Evolutionary conservation across 805 yeast genomes (phyloP).

Genomic region (Metschnikowia corniflorae): DNA sequence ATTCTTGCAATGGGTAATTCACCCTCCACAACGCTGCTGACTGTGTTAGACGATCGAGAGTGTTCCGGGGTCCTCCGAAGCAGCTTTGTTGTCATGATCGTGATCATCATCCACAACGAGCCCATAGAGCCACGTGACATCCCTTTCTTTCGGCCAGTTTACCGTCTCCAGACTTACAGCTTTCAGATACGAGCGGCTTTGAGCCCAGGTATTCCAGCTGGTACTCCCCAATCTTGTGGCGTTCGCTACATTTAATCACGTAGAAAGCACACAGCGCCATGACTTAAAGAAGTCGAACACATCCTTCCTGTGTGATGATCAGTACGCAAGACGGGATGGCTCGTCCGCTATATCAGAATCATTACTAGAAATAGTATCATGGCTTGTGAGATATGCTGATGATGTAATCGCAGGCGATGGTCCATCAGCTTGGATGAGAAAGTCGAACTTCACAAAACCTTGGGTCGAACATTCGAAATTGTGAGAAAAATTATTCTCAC

Average conservation of each 20-base stretch:
- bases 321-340: conserved; percentile 91
- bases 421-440: too few species aligned
- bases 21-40: conserved; percentile 41
- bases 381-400: conserved; percentile 21
- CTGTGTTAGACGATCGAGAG: conserved; percentile 23
- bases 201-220: conserved; percentile 95
- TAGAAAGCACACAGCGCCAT: conserved; percentile 87
- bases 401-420: conserved; percentile 10
- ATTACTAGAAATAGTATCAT: conserved; percentile 62
- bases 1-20: conserved; percentile 41
- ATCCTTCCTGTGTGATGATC: conserved; percentile 93
- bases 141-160: conserved; percentile 96
- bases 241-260: conserved; percentile 76
- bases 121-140: conserved; percentile 97
- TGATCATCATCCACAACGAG: conserved; percentile 59
- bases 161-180: conserved; percentile 89
- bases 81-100: conserved; percentile 20
- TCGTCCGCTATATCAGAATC: conserved; percentile 76
- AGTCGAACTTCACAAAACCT: too few species aligned
- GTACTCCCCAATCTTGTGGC: conserved; percentile 50
- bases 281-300: conserved; percentile 89
- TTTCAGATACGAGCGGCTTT: conserved; percentile 57
- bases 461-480: too few species aligned
- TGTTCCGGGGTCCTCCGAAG: conserved; percentile 20
- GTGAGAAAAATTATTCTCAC: too few species aligned